These are phyloP conservation scores for Alternaria sp. DNA, from an alignment of 2,329 filamentous ascomycete species.

Conservation along the genomic window DNA sequence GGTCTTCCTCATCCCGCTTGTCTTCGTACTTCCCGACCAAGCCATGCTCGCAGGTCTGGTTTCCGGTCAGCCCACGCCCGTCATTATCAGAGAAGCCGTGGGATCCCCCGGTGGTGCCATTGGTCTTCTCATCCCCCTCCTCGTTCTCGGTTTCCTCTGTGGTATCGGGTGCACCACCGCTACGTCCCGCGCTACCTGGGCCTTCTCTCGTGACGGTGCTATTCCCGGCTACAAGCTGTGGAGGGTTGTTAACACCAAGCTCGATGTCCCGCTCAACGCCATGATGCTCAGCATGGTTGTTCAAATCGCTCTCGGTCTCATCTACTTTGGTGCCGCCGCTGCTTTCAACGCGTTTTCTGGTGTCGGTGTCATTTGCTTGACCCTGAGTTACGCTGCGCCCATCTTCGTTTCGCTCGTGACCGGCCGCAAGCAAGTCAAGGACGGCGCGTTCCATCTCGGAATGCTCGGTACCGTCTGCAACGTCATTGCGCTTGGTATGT, in stretches of 20 bases:
- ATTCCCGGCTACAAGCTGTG: conserved; percentile 69
- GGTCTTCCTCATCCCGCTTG: conserved; percentile 72
- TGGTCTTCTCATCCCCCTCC: conserved; percentile 68
- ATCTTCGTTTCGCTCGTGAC: conserved; percentile 70
- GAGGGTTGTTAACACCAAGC: conserved; percentile 67
- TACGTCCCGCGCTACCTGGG: conserved; percentile 72
- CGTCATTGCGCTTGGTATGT: conserved; percentile 68
- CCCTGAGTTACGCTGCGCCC: conserved; percentile 72
- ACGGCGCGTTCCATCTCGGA: conserved; percentile 69
- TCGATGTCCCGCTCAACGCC: conserved; percentile 73
- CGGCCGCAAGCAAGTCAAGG: conserved; percentile 66
- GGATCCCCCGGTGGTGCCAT: conserved; percentile 69
- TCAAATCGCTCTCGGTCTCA: conserved; percentile 69
- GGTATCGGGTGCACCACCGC: conserved; percentile 75
- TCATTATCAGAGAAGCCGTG: conserved; percentile 69
- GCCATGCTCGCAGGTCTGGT: conserved; percentile 62
- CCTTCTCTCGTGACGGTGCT: conserved; percentile 74
- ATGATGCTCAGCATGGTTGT: conserved; percentile 76
- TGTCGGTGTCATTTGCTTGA: conserved; percentile 74
- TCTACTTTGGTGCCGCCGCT: conserved; percentile 73
- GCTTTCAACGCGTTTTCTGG: conserved; percentile 78
- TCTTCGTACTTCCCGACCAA: conserved; percentile 74
- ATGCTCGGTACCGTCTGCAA: conserved; percentile 69
- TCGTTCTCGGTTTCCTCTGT: conserved; percentile 72
- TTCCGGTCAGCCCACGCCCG: conserved; percentile 69